Evolutionary conservation across 768 basidiomycete species (phyloP).

Genomic region (Rhizopogon rudus): DNA sequence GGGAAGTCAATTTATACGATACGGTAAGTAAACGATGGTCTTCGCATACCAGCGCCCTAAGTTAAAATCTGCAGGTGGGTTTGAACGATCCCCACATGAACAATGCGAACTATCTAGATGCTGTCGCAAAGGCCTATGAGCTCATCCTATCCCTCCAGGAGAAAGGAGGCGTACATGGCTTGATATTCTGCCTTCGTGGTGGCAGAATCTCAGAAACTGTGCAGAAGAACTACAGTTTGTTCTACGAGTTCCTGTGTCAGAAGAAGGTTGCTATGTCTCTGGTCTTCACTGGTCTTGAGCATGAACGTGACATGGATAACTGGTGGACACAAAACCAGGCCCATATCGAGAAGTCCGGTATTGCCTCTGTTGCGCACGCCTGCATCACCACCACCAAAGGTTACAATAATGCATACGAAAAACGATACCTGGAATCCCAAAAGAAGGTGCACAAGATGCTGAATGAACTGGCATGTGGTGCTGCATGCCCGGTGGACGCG

Average conservation of each 20-base stretch:
- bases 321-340: constrained; percentile 29
- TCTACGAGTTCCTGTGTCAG: constrained; percentile 29
- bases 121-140: constrained; percentile 24
- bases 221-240: constrained; percentile 26
- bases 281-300: constrained; percentile 31
- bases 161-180: constrained; percentile 33
- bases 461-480: neutral
- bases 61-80: constrained; percentile 4
- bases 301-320: constrained; percentile 27
- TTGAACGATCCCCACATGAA: constrained; percentile 25
- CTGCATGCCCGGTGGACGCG: neutral
- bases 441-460: constrained; percentile 18
- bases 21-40: neutral
- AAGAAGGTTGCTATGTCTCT: constrained; percentile 26
- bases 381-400: constrained; percentile 22
- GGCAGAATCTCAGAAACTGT: constrained; percentile 21
- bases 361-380: constrained; percentile 24
- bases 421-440: constrained; percentile 15
- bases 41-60: neutral
- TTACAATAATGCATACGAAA: neutral
- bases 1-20: neutral
- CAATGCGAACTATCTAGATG: constrained; percentile 16
- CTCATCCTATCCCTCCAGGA: constrained; percentile 28
- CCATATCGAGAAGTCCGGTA: constrained; percentile 15
- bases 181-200: constrained; percentile 30